These are phyloP conservation scores for Alternaria sp. DNA, from an alignment of 2,329 filamentous ascomycete species.

Conservation along the genomic window DNA sequence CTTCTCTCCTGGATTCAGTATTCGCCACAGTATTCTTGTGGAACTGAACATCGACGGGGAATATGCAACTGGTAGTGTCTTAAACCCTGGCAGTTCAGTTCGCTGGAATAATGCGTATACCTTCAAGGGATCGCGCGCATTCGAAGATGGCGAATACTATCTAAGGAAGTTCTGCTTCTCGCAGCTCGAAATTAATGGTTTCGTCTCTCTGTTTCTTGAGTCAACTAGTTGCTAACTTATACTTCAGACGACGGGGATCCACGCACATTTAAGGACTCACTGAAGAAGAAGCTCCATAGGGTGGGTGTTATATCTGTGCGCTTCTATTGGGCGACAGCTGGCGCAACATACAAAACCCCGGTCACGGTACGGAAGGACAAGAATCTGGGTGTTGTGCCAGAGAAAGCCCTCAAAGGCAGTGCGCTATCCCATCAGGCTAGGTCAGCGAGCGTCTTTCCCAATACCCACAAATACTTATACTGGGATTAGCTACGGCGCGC, in stretches of 20 bases:
- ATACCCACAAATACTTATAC: not conserved
- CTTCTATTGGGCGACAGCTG: constrained; percentile 3
- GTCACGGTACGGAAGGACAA: too few species aligned
- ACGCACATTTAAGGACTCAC: not conserved
- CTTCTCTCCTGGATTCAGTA: not conserved
- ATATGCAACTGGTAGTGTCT: not conserved
- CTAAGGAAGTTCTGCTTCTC: constrained; percentile 30
- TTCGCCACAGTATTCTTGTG: not conserved
- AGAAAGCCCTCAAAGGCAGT: constrained; percentile 31
- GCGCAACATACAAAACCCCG: not conserved
- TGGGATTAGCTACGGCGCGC: not conserved
- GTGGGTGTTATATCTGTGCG: constrained; percentile 25
- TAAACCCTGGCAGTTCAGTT: not conserved
- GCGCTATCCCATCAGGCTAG: constrained; percentile 20
- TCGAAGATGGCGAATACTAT: not conserved
- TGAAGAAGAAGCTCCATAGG: constrained; percentile 11
- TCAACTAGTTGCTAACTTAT: not conserved
- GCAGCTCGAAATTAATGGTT: constrained; percentile 19
- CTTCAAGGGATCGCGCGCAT: not conserved
- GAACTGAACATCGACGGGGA: not conserved
- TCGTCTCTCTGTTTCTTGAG: not conserved
- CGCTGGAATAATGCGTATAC: accelerated
- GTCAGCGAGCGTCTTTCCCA: not conserved
- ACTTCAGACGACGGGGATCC: constrained; percentile 10
- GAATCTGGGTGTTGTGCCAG: constrained; percentile 9